Base-by-base conservation (phyloP, 345 rosid genomes). In the Aurinia saxatilis region DNA sequence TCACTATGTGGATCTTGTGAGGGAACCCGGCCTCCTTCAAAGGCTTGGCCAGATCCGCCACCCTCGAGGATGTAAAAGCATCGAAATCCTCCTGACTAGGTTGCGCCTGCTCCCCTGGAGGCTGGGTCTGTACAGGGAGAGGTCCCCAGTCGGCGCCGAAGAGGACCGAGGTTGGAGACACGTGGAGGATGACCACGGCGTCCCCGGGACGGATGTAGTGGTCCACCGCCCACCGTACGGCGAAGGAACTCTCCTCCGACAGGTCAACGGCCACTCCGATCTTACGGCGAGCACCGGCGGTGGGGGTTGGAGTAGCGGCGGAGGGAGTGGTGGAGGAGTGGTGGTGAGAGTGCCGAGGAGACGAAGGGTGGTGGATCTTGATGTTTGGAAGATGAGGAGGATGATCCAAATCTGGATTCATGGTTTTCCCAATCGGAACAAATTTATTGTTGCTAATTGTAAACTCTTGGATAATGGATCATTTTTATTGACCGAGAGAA, bases 71-170 rank as follows among this genome's bases (percentile, higher is more conserved):
- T 0, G 96, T 88, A 69, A 84, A 83, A 0, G 90, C 76, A 46
- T 86, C 93, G 59, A 82, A 86, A 61, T 86, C 98, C 10, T 88
- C 92, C 63, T 88, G 90, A 0, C 72, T 58, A 53, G 79, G 81
- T 54, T 78, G n/a, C n/a, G n/a, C n/a, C n/a, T n/a, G n/a, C n/a
- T n/a, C 35, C 17, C 65, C 50, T 5, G 57, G 68, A 56, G 67
- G 63, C 47, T 57, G n/a, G n/a, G n/a, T n/a, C n/a, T n/a, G n/a
- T n/a, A n/a, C n/a, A n/a, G n/a, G 85, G 17, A 85, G 85, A 1
- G 97, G 96, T 30, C 96, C 99, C 97, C 99, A 93, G 55, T 93
- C 99, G 47, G 99, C 99, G 54, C 99, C 99, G n/a, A n/a, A n/a
- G n/a, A n/a, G n/a, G n/a, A n/a, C n/a, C n/a, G n/a, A n/a, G n/a